Conservation (phyloP, 2,329 filamentous ascomycete genomes). For the Calonectria honghensis region DNA sequence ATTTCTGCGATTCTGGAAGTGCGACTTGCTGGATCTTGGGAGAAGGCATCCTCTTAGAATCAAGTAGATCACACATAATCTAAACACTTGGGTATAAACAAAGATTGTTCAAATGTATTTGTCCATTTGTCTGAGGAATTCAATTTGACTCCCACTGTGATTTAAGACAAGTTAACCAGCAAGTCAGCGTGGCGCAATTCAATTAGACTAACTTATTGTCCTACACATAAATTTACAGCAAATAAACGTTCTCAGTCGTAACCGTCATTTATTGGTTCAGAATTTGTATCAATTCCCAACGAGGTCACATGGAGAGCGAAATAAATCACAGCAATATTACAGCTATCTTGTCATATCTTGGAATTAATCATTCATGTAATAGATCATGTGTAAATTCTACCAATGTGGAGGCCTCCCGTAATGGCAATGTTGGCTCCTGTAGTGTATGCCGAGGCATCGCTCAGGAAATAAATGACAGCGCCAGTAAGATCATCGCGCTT, state of each 20-base stretch:
- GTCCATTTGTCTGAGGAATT: neutral
- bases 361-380: neutral
- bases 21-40: slow-evolving; percentile 18
- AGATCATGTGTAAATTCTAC: slow-evolving; percentile 40
- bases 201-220: neutral
- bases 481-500: slow-evolving; percentile 63
- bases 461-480: slow-evolving; percentile 63
- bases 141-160: neutral
- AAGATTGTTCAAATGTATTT: neutral
- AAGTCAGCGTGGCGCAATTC: too few relatives aligned
- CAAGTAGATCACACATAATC: neutral
- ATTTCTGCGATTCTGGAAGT: slow-evolving; percentile 25
- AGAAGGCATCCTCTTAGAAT: neutral
- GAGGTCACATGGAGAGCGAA: neutral
- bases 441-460: slow-evolving; percentile 63
- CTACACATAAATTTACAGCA: too few relatives aligned
- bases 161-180: neutral
- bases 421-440: slow-evolving; percentile 65
- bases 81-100: neutral
- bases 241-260: too few relatives aligned
- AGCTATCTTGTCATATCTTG: neutral
- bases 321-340: neutral
- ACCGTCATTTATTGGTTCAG: neutral
- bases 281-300: neutral
- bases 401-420: slow-evolving; percentile 63